phyloP scores from a whole-genome alignment of 495 filamentous ascomycete genomes.

The Penicillium mononematosum region DNA sequence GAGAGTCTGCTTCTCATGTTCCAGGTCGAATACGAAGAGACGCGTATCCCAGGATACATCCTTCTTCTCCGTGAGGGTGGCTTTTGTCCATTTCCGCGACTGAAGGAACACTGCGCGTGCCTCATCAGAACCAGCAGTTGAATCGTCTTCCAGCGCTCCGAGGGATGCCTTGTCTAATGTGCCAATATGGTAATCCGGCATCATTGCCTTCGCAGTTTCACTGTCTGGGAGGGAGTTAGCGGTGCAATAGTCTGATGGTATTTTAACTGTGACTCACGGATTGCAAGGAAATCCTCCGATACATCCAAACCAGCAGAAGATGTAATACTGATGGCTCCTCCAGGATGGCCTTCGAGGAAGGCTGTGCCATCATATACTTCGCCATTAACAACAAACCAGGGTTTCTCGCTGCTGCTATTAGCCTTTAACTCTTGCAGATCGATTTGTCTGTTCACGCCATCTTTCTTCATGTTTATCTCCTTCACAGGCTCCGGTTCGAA shows the following conservation, averaged over 20 bases:
- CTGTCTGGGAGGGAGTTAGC: slow-evolving; percentile 56
- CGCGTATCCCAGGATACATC: slow-evolving; percentile 76
- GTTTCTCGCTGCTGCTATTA: slow-evolving; percentile 63
- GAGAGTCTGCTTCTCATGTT: slow-evolving; percentile 66
- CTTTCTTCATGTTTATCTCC: slow-evolving; percentile 80
- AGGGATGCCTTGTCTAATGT: slow-evolving; percentile 61
- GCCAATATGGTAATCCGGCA: slow-evolving; percentile 85
- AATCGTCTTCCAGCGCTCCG: slow-evolving; percentile 43
- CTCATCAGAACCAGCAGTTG: slow-evolving; percentile 28
- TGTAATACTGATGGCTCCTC: slow-evolving; percentile 84
- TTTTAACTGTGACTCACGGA: slow-evolving; percentile 60
- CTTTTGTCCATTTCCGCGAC: slow-evolving; percentile 66
- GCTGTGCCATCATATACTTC: slow-evolving; percentile 88
- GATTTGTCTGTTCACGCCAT: slow-evolving; percentile 60
- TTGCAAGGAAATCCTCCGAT: slow-evolving; percentile 93
- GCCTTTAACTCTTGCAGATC: slow-evolving; percentile 69
- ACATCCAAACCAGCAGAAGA: slow-evolving; percentile 80
- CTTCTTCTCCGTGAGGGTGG: slow-evolving; percentile 62
- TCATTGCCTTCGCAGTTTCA: slow-evolving; percentile 92
- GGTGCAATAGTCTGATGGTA: not conserved
- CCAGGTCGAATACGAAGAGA: slow-evolving; percentile 79
- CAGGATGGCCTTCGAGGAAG: slow-evolving; percentile 85
- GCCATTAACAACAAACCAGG: slow-evolving; percentile 92
- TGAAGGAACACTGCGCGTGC: slow-evolving; percentile 66
- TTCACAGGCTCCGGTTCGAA: slow-evolving; percentile 46